These are phyloP conservation scores for Botrytis sinoallii DNA, from an alignment of 2,329 filamentous ascomycete species.

Conservation along the genomic window DNA sequence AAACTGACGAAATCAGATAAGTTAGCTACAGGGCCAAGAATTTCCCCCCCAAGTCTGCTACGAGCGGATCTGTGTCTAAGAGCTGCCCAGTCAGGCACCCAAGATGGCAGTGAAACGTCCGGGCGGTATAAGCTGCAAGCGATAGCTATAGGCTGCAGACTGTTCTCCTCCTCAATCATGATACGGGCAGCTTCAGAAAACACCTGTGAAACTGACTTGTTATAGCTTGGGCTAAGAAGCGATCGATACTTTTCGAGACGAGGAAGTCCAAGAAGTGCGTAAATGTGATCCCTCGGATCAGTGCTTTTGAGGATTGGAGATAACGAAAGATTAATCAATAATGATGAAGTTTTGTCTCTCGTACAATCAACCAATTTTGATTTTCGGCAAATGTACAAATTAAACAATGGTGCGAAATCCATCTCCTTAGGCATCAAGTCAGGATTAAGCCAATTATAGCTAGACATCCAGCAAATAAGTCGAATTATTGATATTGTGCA, in stretches of 20 bases:
- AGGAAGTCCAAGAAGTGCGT: background rate
- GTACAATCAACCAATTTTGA: fast-evolving
- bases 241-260: background rate
- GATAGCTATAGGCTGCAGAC: fast-evolving
- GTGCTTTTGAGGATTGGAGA: background rate
- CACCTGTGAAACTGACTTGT: background rate
- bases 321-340: fast-evolving
- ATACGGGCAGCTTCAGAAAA: background rate
- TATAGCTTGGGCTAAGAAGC: background rate
- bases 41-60: too few relatives aligned
- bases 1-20: background rate
- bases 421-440: fast-evolving
- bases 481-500: fast-evolving
- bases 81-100: background rate
- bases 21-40: background rate
- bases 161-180: background rate
- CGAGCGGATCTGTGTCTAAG: too few relatives aligned
- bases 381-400: fast-evolving
- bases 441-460: too few relatives aligned
- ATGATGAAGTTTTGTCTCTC: fast-evolving
- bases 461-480: fast-evolving
- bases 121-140: background rate
- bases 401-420: fast-evolving
- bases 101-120: background rate
- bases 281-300: background rate